Base-by-base conservation (phyloP, 257 asterid genomes). In the Cinchona pubescens region DNA sequence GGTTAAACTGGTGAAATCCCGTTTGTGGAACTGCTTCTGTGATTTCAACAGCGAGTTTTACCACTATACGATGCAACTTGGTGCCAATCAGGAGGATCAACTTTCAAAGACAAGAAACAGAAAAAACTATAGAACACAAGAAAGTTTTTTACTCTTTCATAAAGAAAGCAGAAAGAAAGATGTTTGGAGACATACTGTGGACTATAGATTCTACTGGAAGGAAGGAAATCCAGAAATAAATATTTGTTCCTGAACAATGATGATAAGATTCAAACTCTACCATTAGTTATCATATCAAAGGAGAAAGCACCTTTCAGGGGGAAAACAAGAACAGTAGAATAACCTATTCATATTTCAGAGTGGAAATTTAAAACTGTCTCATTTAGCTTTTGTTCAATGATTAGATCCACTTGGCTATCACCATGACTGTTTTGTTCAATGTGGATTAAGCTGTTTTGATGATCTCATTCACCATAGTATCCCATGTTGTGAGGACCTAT, bases 141-240 rank as follows among this genome's bases (percentile, higher is more conserved):
- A 35, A 71, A 62, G 34, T n/a, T 14, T 61, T 18, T 73, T 40
- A 53, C 5, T 48, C 55, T 40, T 13, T 37, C 0, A 14, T 74
- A 14, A 32, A 65, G 34, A 67, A 78, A 42, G 59, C n/a, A 74
- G 61, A 34, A 58, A 67, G 27, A 43, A 30, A 49, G 74, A 43
- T 30, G 45, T 35, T 38, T 32, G 27, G 60, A 75, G 61, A 77
- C 98, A 85, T 80, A 94, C 98, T 40, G 87, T 76, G 40, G 93
- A n/a, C n/a, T n/a, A n/a, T n/a, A n/a, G n/a, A n/a, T n/a, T n/a
- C n/a, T n/a, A n/a, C 79, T 2, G 97, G 98, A 74, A 85, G 81
- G 87, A 90, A 90, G 67, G 98, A 94, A 70, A 90, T 72, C 98
- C 98, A 94, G 83, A 92, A 89, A 87, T 94, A 94, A 75, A 92